Conservation (phyloP, 495 filamentous ascomycete genomes). For the Pyrenopolyporus hunteri region DNA sequence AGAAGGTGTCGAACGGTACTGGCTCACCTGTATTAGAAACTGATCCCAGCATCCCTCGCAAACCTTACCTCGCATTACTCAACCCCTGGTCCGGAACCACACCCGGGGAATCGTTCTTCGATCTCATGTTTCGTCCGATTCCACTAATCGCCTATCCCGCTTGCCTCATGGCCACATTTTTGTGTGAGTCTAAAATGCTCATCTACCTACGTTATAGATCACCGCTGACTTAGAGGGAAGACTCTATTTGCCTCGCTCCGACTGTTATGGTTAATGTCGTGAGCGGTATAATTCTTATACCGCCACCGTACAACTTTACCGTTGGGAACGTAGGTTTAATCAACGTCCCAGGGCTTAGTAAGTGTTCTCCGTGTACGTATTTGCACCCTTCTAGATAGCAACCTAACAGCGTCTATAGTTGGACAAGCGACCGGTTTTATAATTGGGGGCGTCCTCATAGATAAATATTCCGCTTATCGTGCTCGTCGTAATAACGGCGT, state of each 20-base stretch:
- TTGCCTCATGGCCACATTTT: slow-evolving; percentile 11
- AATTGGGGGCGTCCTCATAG: slow-evolving; percentile 13
- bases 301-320: slow-evolving; percentile 14
- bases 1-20: background rate
- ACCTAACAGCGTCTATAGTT: background rate
- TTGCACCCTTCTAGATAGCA: background rate
- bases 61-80: slow-evolving; percentile 1
- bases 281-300: slow-evolving; percentile 8
- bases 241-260: slow-evolving; percentile 14
- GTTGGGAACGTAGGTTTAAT: slow-evolving; percentile 18
- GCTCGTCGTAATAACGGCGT: slow-evolving; percentile 15
- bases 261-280: slow-evolving; percentile 17
- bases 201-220: background rate
- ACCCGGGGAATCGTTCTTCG: background rate
- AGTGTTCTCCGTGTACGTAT: background rate
- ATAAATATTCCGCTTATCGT: slow-evolving; percentile 5
- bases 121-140: slow-evolving; percentile 11
- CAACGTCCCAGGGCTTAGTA: slow-evolving; percentile 9
- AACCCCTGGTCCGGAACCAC: slow-evolving; percentile 13
- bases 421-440: slow-evolving; percentile 8
- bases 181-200: background rate
- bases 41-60: background rate
- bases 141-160: slow-evolving; percentile 14
- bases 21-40: background rate
- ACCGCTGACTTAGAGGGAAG: slow-evolving; percentile 1